Evolutionary conservation across 257 asterid genomes (phyloP).

Genomic region (Petrea volubilis): DNA sequence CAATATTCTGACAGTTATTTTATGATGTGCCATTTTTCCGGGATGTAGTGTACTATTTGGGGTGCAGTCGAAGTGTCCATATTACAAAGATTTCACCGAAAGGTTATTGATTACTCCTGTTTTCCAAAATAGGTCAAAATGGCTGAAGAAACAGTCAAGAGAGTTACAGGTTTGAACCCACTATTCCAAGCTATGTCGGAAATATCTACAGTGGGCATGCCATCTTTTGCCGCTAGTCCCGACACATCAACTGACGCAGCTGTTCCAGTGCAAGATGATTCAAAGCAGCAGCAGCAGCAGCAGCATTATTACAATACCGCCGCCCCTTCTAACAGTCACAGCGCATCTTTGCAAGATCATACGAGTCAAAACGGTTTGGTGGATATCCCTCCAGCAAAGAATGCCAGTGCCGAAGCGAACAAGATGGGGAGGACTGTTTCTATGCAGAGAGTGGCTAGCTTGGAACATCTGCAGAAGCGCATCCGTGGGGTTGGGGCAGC

Average conservation of each 20-base stretch:
- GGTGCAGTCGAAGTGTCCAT: too few relatives aligned
- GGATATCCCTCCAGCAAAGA: conserved; percentile 43
- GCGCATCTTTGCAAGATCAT: conserved; percentile 20
- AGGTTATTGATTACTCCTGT: neutral
- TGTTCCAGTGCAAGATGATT: conserved; percentile 66
- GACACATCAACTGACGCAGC: conserved; percentile 69
- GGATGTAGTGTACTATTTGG: too few relatives aligned
- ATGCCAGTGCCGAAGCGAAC: conserved; percentile 34
- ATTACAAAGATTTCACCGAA: too few relatives aligned
- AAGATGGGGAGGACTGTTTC: conserved; percentile 69
- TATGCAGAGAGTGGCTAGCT: conserved; percentile 88
- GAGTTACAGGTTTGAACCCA: conserved; percentile 79
- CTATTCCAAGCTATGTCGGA: conserved; percentile 84
- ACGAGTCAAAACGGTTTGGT: conserved; percentile 42
- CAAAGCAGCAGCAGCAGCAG: conserved; percentile 47
- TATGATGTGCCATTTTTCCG: too few relatives aligned
- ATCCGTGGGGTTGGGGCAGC: conserved; percentile 55
- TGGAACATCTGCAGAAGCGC: conserved; percentile 92
- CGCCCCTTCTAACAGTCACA: too few relatives aligned
- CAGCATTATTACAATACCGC: too few relatives aligned
- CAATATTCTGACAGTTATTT: too few relatives aligned
- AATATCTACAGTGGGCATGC: conserved; percentile 60
- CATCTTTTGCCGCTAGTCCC: conserved; percentile 59
- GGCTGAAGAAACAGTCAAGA: conserved; percentile 88
- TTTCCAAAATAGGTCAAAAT: conserved; percentile 64